These are phyloP conservation scores for Hirschioporus abietinus DNA, from an alignment of 768 basidiomycete genomes.

Conservation along the genomic window DNA sequence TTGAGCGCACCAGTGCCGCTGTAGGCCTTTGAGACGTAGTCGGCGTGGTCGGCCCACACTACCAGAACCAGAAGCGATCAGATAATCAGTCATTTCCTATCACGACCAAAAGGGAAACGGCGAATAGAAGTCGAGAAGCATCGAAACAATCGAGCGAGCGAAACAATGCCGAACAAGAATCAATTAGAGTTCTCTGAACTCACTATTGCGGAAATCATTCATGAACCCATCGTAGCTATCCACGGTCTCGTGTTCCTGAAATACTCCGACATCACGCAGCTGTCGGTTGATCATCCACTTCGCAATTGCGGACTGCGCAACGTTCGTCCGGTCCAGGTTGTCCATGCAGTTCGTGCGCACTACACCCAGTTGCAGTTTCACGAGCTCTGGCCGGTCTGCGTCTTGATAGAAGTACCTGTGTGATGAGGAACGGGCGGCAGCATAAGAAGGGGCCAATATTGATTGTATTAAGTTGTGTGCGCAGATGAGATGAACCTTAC, in stretches of 20 bases:
- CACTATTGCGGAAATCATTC: slow-evolving; percentile 83
- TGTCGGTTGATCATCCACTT: slow-evolving; percentile 81
- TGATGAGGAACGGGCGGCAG: slow-evolving; percentile 8
- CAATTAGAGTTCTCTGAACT: slow-evolving; percentile 23
- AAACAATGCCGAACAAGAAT: neutral
- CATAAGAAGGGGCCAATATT: neutral
- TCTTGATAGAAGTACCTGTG: slow-evolving; percentile 76
- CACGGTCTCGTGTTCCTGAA: slow-evolving; percentile 64
- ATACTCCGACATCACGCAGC: slow-evolving; percentile 64
- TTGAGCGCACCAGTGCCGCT: slow-evolving; percentile 94
- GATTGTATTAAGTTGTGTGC: slow-evolving; percentile 3
- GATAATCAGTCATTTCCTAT: neutral
- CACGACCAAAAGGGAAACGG: slow-evolving; percentile 1
- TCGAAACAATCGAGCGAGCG: slow-evolving; percentile 5
- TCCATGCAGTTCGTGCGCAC: slow-evolving; percentile 99
- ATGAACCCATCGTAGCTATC: slow-evolving; percentile 80
- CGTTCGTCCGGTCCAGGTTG: slow-evolving; percentile 93
- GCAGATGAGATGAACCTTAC: slow-evolving; percentile 32
- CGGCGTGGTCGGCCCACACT: slow-evolving; percentile 99
- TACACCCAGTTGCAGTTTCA: slow-evolving; percentile 64
- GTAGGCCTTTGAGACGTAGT: slow-evolving; percentile 85
- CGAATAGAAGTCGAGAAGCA: slow-evolving; percentile 1
- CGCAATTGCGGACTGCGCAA: slow-evolving; percentile 87
- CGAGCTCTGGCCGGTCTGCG: slow-evolving; percentile 36
- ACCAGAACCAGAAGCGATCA: neutral